Base-by-base conservation (phyloP, 768 basidiomycete species). In the Termitomyces sp. region DNA sequence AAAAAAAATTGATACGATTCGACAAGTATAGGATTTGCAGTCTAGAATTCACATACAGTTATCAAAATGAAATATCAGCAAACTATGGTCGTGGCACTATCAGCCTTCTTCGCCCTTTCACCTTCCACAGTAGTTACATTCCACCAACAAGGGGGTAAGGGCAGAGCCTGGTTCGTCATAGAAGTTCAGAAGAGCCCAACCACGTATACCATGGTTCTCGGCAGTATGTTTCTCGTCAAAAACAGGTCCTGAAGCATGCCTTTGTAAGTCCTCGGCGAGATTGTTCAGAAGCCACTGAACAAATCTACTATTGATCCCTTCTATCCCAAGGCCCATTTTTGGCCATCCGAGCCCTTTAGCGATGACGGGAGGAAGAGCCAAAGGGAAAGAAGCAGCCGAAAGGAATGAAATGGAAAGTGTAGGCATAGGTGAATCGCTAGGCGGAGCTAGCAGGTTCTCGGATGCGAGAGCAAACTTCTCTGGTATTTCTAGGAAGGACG, bases 321-420 rank as follows among this genome's bases (percentile, higher is more conserved):
- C 85, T n/a, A 94, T 75, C 5, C 94, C 94, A 7, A 94, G 64
- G 2, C 87, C 86, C 71, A 79, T 74, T 37, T 76, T 72, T 0
- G 91, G 91, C 85, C 86, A 93, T 14, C 93, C 92, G 64, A 92
- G 84, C 0, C 94, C 94, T 61, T 80, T 81, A 5, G 95, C 91
- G 23, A 96, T 76, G 10, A 78, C 72, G 5, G 87, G 78, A 7
- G 94, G 95, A 21, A 88, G 72, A 0, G 92, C 89, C 14, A 94
- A 73, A 1, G 94, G 94, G 68, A 94, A 79, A 8, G 84, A 84
- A 0, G 89, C 75, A 0, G 91, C 94, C 27, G 92, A 94, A 64
- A 89, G 78, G 71, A 83, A 97, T 1, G 90, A 80, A 43, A 98
- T 86, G 19, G 85, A 80, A 17, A 95, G 78, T 3, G 76, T 76